phyloP scores from a whole-genome alignment of 1,139 yeast species.

The Arxiozyma bovina region DNA sequence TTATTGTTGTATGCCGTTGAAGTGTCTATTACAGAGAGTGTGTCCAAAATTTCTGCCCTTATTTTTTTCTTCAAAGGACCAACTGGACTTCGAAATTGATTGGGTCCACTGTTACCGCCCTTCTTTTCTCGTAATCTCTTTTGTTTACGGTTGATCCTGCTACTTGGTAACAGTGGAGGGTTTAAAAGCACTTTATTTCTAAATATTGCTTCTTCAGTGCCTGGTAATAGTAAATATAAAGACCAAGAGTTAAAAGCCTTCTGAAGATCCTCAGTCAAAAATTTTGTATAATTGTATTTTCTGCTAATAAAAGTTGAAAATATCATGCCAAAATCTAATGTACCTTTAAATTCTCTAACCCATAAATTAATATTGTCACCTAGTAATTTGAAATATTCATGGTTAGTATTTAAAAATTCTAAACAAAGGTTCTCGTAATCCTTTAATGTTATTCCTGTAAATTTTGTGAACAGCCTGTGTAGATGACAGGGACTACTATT shows the following conservation, averaged over 20 bases:
- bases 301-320: not conserved
- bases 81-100: conserved; percentile 1
- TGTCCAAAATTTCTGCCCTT: not conserved
- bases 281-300: too few relatives aligned
- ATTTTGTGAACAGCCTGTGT: not conserved
- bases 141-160: not conserved
- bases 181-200: not conserved
- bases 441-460: not conserved
- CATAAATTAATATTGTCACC: not conserved
- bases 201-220: not conserved
- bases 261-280: not conserved
- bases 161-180: not conserved
- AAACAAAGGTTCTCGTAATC: conserved; percentile 1
- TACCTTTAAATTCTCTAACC: not conserved
- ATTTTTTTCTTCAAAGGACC: not conserved
- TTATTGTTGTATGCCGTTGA: not conserved
- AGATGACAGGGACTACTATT: conserved; percentile 1
- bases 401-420: not conserved
- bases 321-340: not conserved
- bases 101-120: conserved; percentile 2
- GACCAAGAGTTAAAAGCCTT: not conserved
- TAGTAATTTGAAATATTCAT: not conserved
- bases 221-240: not conserved
- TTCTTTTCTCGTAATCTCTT: not conserved
- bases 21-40: not conserved